These are phyloP conservation scores for Suillus plorans DNA, from an alignment of 768 basidiomycete genomes.

Conservation along the genomic window DNA sequence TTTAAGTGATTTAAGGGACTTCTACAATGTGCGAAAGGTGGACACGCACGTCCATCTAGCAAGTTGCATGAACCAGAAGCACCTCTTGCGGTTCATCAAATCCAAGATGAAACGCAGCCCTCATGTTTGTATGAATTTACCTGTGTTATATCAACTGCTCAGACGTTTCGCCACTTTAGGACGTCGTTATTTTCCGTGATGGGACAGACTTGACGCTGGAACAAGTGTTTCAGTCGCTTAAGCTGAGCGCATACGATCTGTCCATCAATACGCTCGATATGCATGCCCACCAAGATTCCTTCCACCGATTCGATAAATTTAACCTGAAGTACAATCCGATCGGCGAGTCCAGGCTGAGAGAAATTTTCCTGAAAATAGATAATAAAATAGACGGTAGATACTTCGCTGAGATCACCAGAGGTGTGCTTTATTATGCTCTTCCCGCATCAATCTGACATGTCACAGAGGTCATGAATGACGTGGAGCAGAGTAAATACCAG, in stretches of 20 bases:
- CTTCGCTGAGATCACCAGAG: constrained; percentile 91
- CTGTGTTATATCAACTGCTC: background rate
- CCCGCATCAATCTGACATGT: background rate
- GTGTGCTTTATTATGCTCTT: constrained; percentile 38
- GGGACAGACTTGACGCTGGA: constrained; percentile 82
- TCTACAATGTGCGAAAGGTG: constrained; percentile 97
- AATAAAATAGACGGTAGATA: constrained; percentile 92
- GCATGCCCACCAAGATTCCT: constrained; percentile 98
- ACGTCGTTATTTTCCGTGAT: constrained; percentile 95
- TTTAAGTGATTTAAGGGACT: constrained; percentile 62
- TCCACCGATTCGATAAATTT: constrained; percentile 98
- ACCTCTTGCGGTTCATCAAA: constrained; percentile 97
- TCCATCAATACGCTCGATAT: constrained; percentile 99
- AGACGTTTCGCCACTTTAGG: constrained; percentile 46
- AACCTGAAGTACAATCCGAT: constrained; percentile 97
- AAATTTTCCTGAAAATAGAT: constrained; percentile 98
- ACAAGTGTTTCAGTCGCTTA: constrained; percentile 95
- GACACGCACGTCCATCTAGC: constrained; percentile 99
- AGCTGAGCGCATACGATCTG: constrained; percentile 94
- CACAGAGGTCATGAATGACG: constrained; percentile 93
- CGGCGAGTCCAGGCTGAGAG: constrained; percentile 89
- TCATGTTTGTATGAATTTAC: constrained; percentile 45
- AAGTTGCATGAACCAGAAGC: constrained; percentile 99
- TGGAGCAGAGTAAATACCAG: constrained; percentile 99
- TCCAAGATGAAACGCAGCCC: constrained; percentile 93